Evolutionary conservation across 2,329 filamentous ascomycete genomes (phyloP), one percentile per base, ranked within the genome.

Genomic region (Talaromyces pinophilus): DNA sequence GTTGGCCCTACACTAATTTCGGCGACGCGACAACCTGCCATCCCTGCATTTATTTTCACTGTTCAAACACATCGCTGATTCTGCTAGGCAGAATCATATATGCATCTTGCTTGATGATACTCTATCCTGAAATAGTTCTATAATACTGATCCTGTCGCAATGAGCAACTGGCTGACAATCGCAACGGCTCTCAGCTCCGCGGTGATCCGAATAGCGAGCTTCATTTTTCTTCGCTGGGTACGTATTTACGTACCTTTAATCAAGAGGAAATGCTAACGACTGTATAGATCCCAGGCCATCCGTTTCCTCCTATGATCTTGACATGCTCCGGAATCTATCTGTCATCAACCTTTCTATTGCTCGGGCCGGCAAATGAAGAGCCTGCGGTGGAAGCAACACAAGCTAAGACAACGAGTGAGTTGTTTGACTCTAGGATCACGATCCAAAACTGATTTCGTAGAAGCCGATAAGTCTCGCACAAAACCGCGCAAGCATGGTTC

Each of bases 141-240:
- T 66, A 44, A 35, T 15, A n/a, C 10, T n/a, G 11, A 28, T 25
- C 15, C 19, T 25, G n/a, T 44, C 55, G 28, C 42, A 5, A 67
- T 67, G 65, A 66, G 44, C 59, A 46, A 73, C 38, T 65, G 75
- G 33, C 74, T 69, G 68, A 74, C 73, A n/a, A 68, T 73, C 55
- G 70, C 73, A 33, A 74, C 75, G 19, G 74, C 72, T n/a, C 71
- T 72, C 35, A 81, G 75, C 71, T 82, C 81, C 10, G 67, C 72
- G 13, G 65, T 76, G 40, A 69, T 80, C 60, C 74, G 80, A 52
- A 46, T 81, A 17, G 67, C 72, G 2, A 70, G 76, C 60, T 81
- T 79, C 68, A 65, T 77, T 40, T 82, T 82, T 69, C 72, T 82
- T 22, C 75, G 80, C 77, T 82, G 81, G 81, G 81, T 82, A 73